Percentiles rank a stretch among this genome's conserved stretches.
Conservation (phyloP, 257 asterid genomes). For the Rauvolfia tetraphylla region DNA sequence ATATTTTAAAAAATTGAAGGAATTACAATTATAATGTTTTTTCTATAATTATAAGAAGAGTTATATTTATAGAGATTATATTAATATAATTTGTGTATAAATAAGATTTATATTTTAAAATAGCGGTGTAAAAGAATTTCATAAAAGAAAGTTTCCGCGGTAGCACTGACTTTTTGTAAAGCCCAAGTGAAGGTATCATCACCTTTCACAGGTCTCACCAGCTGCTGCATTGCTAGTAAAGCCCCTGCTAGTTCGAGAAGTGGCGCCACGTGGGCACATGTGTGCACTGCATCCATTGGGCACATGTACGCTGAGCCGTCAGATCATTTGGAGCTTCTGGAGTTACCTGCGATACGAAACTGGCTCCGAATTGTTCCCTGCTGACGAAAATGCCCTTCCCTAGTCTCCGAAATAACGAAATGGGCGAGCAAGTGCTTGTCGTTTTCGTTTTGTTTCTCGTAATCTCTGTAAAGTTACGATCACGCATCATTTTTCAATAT, state of each 20-base stretch:
- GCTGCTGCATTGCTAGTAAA: not conserved
- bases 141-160: not conserved
- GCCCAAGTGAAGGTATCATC: not conserved
- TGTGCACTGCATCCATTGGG: not conserved
- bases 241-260: no score
- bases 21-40: no score
- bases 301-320: not conserved
- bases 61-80: no score
- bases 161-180: not conserved
- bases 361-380: not conserved
- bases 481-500: no score
- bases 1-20: no score
- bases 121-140: no score
- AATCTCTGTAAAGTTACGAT: no score
- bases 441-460: no score
- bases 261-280: slow-evolving; percentile 1
- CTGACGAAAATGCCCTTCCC: not conserved
- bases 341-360: slow-evolving; percentile 2
- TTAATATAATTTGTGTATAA: no score
- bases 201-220: not conserved
- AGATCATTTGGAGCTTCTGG: not conserved
- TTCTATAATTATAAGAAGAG: no score
- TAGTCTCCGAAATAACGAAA: not conserved
- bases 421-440: no score
- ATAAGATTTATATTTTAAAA: no score